Base-by-base conservation (phyloP, 257 asterid genomes). In the Solanum peruvianum region DNA sequence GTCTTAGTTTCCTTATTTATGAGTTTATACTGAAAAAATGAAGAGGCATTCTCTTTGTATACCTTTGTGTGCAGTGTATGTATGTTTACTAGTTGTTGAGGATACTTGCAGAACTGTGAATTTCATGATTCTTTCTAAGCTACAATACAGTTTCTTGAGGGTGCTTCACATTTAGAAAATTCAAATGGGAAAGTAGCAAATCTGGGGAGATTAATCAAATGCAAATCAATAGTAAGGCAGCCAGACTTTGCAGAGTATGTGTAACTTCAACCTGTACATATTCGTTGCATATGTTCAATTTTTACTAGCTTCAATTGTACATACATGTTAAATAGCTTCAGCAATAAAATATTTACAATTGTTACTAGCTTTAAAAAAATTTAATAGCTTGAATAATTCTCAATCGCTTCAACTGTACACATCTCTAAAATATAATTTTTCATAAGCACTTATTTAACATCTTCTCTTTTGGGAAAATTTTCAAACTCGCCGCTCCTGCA, bases 221-320 rank as follows among this genome's bases (percentile, higher is more conserved):
- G 88, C 98, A 94, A 83, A 90, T 92, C 83, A 94, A 94, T 89
- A 88, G 90, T 72, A 88, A 90, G 88, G 90, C 97, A 80, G 99
- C 99, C 83, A 92, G 91, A 91, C 94, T 94, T 83, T 94, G 93
- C 95, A 35, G 93, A 94, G 99, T 97, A 90, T 90, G 98, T 90
- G 44, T 73, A 76, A 76, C 69, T 85, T 41, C 44, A 80, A 49
- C 6, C 35, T 49, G 18, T 47, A 49, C 69, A 29, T 21, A 16
- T 29, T 69, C 21, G 4, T 29, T 49, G 35, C n/a, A 81, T 81
- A 29, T 80, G 64, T 20, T 20, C 64, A 56, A 20, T 56, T 56
- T 56, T 56, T 56, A 20, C 8, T 56, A 56, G n/a, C 64, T 56
- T 56, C 64, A 56, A 29, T 49, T 80, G 25, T 47, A 80, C 85